Conservation (phyloP, 139 green algal species). For the Eudorina sp. region DNA sequence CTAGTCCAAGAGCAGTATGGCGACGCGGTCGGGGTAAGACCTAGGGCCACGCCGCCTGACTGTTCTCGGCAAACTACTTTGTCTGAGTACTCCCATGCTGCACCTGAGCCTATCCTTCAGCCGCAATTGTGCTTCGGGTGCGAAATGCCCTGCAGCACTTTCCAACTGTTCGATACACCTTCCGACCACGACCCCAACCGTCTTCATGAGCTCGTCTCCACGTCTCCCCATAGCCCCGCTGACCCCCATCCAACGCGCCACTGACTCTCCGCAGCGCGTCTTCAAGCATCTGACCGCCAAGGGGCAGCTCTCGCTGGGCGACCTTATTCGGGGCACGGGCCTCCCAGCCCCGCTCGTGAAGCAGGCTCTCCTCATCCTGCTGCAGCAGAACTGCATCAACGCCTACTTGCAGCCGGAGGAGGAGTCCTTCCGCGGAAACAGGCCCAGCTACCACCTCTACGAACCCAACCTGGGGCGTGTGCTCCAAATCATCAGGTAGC, state of each 20-base stretch:
- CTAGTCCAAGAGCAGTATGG: slow-evolving; percentile 61
- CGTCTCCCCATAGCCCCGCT: no score
- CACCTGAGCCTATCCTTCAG: no score
- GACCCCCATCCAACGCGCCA: no score
- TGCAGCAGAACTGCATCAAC: slow-evolving; percentile 81
- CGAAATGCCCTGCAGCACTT: no score
- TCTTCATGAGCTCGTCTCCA: no score
- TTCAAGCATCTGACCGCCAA: slow-evolving; percentile 43
- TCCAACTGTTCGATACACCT: no score
- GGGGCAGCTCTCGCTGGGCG: slow-evolving; percentile 42
- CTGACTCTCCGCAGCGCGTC: slow-evolving; percentile 46
- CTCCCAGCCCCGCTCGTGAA: slow-evolving; percentile 53
- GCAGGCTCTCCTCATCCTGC: slow-evolving; percentile 73
- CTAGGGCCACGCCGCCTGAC: background rate
- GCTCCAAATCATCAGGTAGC: slow-evolving; percentile 75
- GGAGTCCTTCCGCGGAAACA: slow-evolving; percentile 42
- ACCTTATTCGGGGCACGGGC: slow-evolving; percentile 44
- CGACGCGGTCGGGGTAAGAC: slow-evolving; percentile 47
- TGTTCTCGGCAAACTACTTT: no score
- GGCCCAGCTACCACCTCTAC: slow-evolving; percentile 69
- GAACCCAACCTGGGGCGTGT: slow-evolving; percentile 66
- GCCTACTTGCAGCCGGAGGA: slow-evolving; percentile 69
- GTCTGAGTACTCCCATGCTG: no score
- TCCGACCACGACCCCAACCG: no score
- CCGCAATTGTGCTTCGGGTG: no score